Evolutionary conservation across 2,329 filamentous ascomycete genomes (phyloP).

Genomic region (Xylariales sp.): DNA sequence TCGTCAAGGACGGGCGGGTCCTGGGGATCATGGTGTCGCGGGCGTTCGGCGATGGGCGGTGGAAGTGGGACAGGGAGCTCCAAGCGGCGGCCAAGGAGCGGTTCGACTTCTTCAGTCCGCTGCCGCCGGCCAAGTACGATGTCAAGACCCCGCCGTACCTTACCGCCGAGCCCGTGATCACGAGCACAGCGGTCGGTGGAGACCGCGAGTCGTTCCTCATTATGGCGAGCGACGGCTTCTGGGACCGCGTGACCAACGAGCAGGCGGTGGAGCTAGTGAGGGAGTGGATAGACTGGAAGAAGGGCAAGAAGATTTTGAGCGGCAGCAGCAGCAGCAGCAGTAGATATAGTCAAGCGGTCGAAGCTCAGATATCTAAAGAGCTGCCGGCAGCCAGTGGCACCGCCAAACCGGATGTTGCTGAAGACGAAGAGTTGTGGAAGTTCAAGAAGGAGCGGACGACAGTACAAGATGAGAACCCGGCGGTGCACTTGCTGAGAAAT

Average conservation of each 20-base stretch:
- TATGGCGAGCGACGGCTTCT: conserved; percentile 63
- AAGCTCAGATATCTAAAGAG: too few species aligned
- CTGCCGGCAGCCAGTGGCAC: not conserved
- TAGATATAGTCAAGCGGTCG: not conserved
- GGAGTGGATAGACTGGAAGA: conserved; percentile 43
- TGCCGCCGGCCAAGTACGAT: conserved; percentile 32
- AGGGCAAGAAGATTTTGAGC: conserved; percentile 19
- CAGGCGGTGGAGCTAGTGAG: conserved; percentile 55
- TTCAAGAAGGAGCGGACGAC: conserved; percentile 56
- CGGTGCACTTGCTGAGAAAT: conserved; percentile 73
- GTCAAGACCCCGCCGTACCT: conserved; percentile 53
- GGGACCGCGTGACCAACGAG: conserved; percentile 54
- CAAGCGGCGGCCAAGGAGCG: conserved; percentile 37
- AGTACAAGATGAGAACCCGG: conserved; percentile 72
- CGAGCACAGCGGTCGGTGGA: conserved; percentile 45
- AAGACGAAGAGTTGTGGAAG: conserved; percentile 6
- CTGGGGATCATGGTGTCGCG: conserved; percentile 59
- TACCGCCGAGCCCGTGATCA: conserved; percentile 63
- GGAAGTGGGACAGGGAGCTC: conserved; percentile 57
- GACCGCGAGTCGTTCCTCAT: conserved; percentile 55
- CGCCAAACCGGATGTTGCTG: not conserved
- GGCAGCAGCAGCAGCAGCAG: conserved; percentile 4
- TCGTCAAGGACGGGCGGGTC: conserved; percentile 56
- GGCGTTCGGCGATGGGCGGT: conserved; percentile 64
- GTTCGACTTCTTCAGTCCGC: conserved; percentile 37